Conservation (phyloP, 2,329 filamentous ascomycete species). For the Colletotrichum sp. region DNA sequence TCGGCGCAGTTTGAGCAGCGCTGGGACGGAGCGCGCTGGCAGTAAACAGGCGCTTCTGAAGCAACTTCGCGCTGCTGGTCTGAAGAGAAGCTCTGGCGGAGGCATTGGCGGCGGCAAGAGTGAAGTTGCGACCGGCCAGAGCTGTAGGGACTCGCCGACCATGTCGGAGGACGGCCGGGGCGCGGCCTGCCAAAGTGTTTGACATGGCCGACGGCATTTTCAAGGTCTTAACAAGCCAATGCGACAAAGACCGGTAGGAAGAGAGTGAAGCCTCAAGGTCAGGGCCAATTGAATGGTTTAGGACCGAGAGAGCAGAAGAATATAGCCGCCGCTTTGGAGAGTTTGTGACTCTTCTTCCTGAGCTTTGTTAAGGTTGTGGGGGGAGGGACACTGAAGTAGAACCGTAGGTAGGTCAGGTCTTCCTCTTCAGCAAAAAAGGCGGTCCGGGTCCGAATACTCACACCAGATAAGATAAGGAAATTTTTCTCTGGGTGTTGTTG, state of each 20-base stretch:
- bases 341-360: conserved; percentile 21
- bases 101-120: conserved; percentile 36
- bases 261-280: conserved; percentile 11
- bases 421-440: conserved; percentile 21
- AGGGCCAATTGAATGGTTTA: conserved; percentile 23
- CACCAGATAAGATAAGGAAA: conserved; percentile 24
- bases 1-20: conserved; percentile 72
- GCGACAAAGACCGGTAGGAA: not conserved
- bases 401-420: not conserved
- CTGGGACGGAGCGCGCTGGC: conserved; percentile 47
- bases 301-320: conserved; percentile 13
- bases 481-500: conserved; percentile 21
- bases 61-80: conserved; percentile 31
- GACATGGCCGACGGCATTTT: conserved; percentile 45
- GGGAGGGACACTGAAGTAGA: not conserved
- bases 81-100: conserved; percentile 36
- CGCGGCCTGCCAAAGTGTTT: conserved; percentile 56
- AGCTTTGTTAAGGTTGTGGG: conserved; percentile 16
- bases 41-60: conserved; percentile 54
- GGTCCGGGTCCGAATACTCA: conserved; percentile 4
- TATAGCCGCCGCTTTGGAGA: conserved; percentile 15
- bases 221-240: conserved; percentile 3
- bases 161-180: conserved; percentile 62
- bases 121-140: conserved; percentile 49
- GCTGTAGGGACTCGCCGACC: conserved; percentile 53